Base-by-base conservation (phyloP, 805 yeast genomes). In the Candida ficus region DNA sequence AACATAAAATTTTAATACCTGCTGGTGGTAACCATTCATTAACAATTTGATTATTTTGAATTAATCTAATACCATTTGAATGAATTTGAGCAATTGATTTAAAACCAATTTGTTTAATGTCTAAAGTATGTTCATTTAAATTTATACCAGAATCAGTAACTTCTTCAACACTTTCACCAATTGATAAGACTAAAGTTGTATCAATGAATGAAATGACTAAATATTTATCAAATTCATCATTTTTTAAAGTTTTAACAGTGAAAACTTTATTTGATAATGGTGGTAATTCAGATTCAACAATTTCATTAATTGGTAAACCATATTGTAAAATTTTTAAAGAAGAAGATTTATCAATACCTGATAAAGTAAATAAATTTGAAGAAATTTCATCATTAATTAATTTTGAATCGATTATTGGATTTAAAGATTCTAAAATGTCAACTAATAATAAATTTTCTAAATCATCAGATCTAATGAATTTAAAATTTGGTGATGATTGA, bases 21-120 rank as follows among this genome's bases (percentile, higher is more conserved):
- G 81, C 78, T 0, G 96, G 95, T 1, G 95, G 87, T 22, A 61
- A 66, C 98, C 98, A 93, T 46, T 83, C 83, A 12, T 29, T 48
- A 2, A 35, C 29, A 9, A 50, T n/a, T 17, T 43, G 13, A 4
- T 50, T 50, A 42, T 57, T 48, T 29, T 58, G 53, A 4, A 83
- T 64, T 49, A 83, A 87, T 13, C 82, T 68, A 18, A 91, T 64
- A 5, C 93, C 95, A 45, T 75, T 70, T 0, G 76, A 48, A 56
- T 85, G 84, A 2, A 91, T 70, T 57, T 91, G 99, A 6, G 83
- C 74, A 0, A 89, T 57, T 0, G 91, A 75, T 4, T 59, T 52
- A 2, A 47, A 44, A 0, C 95, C 95, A 42, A 90, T 67, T 49
- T 81, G 86, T 34, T 76, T 79, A 0, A 86, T 80, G 3, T 73